Evolutionary conservation across 2,329 filamentous ascomycete species (phyloP).

Genomic region (Arthrobotrys iridis): DNA sequence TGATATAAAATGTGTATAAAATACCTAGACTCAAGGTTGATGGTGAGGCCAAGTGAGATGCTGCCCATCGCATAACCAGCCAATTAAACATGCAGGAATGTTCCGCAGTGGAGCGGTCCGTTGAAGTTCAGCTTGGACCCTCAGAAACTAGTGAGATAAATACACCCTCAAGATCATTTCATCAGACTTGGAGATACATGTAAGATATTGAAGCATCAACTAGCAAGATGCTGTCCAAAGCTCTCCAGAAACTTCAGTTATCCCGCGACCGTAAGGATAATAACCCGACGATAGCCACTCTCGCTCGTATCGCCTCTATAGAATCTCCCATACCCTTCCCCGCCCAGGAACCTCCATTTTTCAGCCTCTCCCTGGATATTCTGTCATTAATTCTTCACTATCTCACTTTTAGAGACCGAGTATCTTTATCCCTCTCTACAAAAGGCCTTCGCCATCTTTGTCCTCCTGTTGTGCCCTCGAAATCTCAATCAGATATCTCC

Average conservation of each 20-base stretch:
- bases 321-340: background rate
- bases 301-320: background rate
- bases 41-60: no score
- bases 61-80: slow-evolving; percentile 1
- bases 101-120: background rate
- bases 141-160: background rate
- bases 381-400: slow-evolving; percentile 31
- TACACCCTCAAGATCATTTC: background rate
- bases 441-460: slow-evolving; percentile 33
- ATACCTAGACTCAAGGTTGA: slow-evolving; percentile 2
- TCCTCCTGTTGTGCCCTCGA: slow-evolving; percentile 16
- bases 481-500: background rate
- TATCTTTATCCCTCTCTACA: slow-evolving; percentile 35
- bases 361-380: slow-evolving; percentile 29
- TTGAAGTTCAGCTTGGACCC: background rate
- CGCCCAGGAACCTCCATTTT: slow-evolving; percentile 15
- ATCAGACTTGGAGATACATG: no score
- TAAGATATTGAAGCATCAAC: no score
- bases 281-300: slow-evolving; percentile 15
- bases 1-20: no score
- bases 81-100: background rate
- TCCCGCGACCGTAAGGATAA: slow-evolving; percentile 29
- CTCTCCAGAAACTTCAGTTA: slow-evolving; percentile 24
- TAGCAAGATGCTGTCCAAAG: slow-evolving; percentile 26
- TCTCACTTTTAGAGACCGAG: slow-evolving; percentile 36